Conservation (phyloP, 108 stramenopile genomes). For the Nitzschia putrida region DNA sequence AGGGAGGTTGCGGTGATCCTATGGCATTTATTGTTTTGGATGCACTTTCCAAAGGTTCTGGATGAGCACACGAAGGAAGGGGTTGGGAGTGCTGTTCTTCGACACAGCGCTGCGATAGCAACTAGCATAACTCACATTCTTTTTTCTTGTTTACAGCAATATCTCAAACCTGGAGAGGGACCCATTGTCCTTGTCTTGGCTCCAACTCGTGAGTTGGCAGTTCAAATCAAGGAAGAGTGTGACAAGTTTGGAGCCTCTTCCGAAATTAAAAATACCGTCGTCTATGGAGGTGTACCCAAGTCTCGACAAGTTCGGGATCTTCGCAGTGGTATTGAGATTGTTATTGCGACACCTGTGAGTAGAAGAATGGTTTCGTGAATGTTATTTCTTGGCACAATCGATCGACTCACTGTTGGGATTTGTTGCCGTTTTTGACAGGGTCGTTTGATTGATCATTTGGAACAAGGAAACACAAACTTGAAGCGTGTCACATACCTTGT, state of each 20-base stretch:
- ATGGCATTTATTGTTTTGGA: no score
- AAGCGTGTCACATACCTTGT: slow-evolving; percentile 96
- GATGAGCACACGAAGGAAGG: neutral
- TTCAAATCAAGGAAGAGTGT: slow-evolving; percentile 99
- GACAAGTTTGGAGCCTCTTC: slow-evolving; percentile 95
- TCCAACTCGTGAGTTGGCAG: slow-evolving; percentile 98
- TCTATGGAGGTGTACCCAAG: slow-evolving; percentile 98
- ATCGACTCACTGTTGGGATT: neutral
- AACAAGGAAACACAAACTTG: slow-evolving; percentile 93
- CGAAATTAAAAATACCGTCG: slow-evolving; percentile 97
- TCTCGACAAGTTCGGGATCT: slow-evolving; percentile 74
- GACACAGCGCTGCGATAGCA: no score
- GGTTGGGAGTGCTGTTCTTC: neutral
- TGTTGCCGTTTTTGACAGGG: slow-evolving; percentile 45
- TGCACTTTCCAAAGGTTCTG: slow-evolving; percentile 7
- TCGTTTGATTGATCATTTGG: slow-evolving; percentile 97
- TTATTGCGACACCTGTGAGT: slow-evolving; percentile 92
- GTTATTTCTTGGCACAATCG: neutral
- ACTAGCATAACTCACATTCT: neutral
- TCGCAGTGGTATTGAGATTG: slow-evolving; percentile 91
- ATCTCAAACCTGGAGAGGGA: slow-evolving; percentile 97
- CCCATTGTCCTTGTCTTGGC: slow-evolving; percentile 97
- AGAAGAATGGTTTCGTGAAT: neutral
- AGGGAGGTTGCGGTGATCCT: no score
- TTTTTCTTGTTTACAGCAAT: slow-evolving; percentile 73